Conservation (phyloP, 2,329 filamentous ascomycete genomes). For the Plenodomus biglobosus region DNA sequence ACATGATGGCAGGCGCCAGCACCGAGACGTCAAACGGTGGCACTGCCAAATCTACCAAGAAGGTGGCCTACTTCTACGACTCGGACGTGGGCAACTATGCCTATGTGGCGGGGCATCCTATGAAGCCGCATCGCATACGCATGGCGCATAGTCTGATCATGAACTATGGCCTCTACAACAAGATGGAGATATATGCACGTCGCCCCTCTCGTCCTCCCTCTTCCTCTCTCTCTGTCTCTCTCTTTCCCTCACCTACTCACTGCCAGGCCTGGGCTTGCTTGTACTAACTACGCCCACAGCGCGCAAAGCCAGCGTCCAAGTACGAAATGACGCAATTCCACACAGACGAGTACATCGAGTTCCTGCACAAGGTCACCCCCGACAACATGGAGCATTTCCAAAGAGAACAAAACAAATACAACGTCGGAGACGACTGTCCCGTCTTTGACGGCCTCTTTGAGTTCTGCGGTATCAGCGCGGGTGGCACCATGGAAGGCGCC, state of each 20-base stretch:
- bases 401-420: conserved; percentile 82
- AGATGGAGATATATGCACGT: conserved; percentile 69
- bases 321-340: conserved; percentile 75
- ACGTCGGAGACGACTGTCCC: conserved; percentile 64
- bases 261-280: too few species aligned
- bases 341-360: conserved; percentile 72
- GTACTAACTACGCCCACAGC: conserved; percentile 30
- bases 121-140: conserved; percentile 69
- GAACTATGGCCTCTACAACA: conserved; percentile 73
- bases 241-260: too few species aligned
- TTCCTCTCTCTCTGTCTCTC: too few species aligned
- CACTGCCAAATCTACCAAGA: conserved; percentile 56
- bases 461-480: conserved; percentile 70
- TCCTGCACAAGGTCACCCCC: conserved; percentile 83
- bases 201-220: conserved; percentile 9
- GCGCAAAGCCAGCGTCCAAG: conserved; percentile 58
- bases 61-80: conserved; percentile 98
- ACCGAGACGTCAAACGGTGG: conserved; percentile 25
- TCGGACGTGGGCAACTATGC: conserved; percentile 98
- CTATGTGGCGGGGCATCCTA: conserved; percentile 74
- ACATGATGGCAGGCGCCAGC: not conserved
- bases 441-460: conserved; percentile 72
- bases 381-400: conserved; percentile 97
- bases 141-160: conserved; percentile 67
- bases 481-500: conserved; percentile 70